Evolutionary conservation across 2,329 filamentous ascomycete species (phyloP).

Genomic region (Aureobasidium sp.): DNA sequence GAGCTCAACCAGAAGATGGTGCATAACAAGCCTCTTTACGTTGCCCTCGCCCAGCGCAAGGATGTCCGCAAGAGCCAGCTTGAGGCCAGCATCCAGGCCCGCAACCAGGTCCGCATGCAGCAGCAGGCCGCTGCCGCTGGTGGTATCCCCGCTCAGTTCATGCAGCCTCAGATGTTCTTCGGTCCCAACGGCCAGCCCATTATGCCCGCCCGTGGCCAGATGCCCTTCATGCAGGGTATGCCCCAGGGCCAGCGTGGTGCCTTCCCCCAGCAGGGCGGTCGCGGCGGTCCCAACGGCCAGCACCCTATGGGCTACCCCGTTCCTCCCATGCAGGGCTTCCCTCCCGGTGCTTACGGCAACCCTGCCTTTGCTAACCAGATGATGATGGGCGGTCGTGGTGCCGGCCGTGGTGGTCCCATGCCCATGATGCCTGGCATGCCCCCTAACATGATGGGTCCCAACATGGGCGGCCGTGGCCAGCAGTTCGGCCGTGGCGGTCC

Average conservation of each 20-base stretch:
- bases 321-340: conserved; percentile 62
- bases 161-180: conserved; percentile 84
- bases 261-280: conserved; percentile 79
- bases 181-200: conserved; percentile 66
- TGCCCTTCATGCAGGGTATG: conserved; percentile 54
- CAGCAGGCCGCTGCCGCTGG: conserved; percentile 79
- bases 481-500: conserved; percentile 30
- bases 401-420: conserved; percentile 60
- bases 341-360: conserved; percentile 68
- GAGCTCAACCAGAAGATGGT: conserved; percentile 99
- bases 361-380: conserved; percentile 53
- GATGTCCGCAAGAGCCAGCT: conserved; percentile 99
- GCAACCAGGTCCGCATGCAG: conserved; percentile 97
- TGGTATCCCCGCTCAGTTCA: conserved; percentile 74
- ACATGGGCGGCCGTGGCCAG: conserved; percentile 30
- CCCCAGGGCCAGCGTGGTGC: conserved; percentile 75
- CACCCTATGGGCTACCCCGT: conserved; percentile 81
- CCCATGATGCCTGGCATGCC: conserved; percentile 58
- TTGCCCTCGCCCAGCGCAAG: conserved; percentile 97
- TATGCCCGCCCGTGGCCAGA: conserved; percentile 54
- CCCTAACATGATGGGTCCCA: conserved; percentile 55
- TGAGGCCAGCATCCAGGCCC: conserved; percentile 97
- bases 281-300: conserved; percentile 69
- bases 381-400: conserved; percentile 56
- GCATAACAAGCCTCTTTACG: conserved; percentile 91